phyloP scores from a whole-genome alignment of 2,329 filamentous ascomycete genomes.

The Cercospora beticola region DNA sequence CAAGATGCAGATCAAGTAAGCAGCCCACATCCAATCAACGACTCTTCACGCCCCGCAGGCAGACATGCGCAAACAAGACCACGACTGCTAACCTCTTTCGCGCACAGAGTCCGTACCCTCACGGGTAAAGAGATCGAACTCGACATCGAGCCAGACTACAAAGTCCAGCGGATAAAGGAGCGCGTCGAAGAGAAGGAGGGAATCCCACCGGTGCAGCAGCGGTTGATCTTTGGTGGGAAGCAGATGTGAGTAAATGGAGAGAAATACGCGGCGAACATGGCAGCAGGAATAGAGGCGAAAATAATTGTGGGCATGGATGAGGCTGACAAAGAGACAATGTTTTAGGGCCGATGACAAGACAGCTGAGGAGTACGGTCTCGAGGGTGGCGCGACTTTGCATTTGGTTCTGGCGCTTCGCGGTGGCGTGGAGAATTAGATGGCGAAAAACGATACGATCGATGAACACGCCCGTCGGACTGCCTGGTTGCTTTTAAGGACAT shows the following conservation, averaged over 20 bases:
- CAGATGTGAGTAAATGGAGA: slow-evolving; percentile 67
- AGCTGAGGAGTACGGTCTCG: slow-evolving; percentile 83
- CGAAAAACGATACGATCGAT: background rate
- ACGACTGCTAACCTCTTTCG: background rate
- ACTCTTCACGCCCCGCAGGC: background rate
- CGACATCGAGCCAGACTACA: slow-evolving; percentile 92
- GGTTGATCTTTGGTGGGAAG: slow-evolving; percentile 94
- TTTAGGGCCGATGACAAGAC: slow-evolving; percentile 91
- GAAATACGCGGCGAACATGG: background rate
- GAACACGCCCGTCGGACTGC: background rate
- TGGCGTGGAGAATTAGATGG: slow-evolving; percentile 46
- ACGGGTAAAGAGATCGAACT: slow-evolving; percentile 99
- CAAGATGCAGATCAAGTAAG: slow-evolving; percentile 5
- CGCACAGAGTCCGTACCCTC: slow-evolving; percentile 82
- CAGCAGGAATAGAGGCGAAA: too few species aligned
- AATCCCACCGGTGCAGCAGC: slow-evolving; percentile 94
- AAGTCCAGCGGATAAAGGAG: slow-evolving; percentile 96
- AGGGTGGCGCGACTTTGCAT: slow-evolving; percentile 90
- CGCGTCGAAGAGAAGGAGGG: slow-evolving; percentile 99
- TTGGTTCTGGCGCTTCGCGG: slow-evolving; percentile 91
- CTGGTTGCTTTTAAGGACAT: background rate
- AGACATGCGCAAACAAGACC: background rate
- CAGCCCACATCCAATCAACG: background rate
- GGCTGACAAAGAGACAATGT: background rate
- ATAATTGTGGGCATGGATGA: too few species aligned